Conservation (phyloP, 495 filamentous ascomycete species). For the Trichocladium antarcticum region DNA sequence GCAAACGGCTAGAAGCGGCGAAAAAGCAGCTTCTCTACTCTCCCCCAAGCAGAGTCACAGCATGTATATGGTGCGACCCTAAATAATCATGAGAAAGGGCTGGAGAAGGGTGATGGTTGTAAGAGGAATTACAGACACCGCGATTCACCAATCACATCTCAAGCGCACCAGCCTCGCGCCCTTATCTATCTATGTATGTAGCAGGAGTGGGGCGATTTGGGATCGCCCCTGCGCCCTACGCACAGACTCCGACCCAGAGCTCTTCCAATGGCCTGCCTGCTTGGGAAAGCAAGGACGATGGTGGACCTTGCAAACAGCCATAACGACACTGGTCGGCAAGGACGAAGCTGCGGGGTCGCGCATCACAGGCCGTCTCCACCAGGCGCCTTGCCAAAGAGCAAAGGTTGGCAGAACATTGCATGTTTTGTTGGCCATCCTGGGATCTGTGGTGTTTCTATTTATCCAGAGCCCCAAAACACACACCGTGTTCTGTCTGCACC, state of each 20-base stretch:
- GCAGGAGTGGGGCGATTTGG: background rate
- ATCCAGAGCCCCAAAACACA: no score
- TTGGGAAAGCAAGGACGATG: background rate
- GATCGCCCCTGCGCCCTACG: conserved; percentile 12
- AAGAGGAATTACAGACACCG: conserved; percentile 30
- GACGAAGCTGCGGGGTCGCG: background rate
- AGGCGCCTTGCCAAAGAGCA: background rate
- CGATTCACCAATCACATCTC: conserved; percentile 28
- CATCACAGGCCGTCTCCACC: background rate
- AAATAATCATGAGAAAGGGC: no score
- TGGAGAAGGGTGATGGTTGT: no score
- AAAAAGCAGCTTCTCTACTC: background rate
- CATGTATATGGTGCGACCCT: no score
- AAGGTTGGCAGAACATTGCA: no score
- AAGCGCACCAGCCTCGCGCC: conserved; percentile 10
- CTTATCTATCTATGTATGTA: no score
- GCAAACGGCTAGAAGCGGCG: no score
- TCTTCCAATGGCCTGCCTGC: background rate
- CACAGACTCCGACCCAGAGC: conserved; percentile 12
- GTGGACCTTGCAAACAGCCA: background rate
- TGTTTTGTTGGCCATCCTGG: no score
- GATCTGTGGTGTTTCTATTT: no score
- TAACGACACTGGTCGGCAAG: background rate
- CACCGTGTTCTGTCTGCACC: no score
- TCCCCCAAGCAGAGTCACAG: no score